Conservation (phyloP, 257 asterid genomes). For the Primulina eburnea region DNA sequence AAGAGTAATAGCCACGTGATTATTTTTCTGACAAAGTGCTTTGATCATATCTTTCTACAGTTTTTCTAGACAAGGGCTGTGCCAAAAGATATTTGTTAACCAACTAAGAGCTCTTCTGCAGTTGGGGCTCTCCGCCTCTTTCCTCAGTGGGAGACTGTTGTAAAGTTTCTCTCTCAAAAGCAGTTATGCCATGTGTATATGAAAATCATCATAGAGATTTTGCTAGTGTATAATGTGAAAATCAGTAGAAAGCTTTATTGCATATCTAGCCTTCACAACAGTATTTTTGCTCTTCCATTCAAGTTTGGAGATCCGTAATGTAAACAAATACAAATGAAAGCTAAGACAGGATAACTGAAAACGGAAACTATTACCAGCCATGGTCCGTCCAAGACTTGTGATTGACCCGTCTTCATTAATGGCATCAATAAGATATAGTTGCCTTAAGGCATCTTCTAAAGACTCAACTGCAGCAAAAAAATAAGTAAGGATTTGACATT, state of each 20-base stretch:
- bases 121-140: no score
- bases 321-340: not conserved
- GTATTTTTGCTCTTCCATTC: not conserved
- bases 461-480: conserved; percentile 65
- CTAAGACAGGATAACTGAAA: conserved; percentile 14
- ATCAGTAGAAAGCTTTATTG: not conserved
- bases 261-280: not conserved
- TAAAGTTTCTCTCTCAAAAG: no score
- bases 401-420: conserved; percentile 80
- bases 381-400: conserved; percentile 74
- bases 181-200: no score
- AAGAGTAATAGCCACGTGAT: not conserved
- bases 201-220: not conserved
- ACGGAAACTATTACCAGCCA: conserved; percentile 63
- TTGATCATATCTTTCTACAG: not conserved
- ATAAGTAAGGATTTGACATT: conserved; percentile 24
- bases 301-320: not conserved
- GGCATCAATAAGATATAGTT: conserved; percentile 83
- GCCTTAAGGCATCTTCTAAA: conserved; percentile 90
- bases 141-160: no score
- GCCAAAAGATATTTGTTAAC: not conserved
- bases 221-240: not conserved
- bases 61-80: not conserved
- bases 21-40: not conserved
- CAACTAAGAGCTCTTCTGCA: not conserved